A percentile compares a stretch with the other conserved stretches of the same genome.
These are phyloP conservation scores for Capsella bursapastoris DNA, from an alignment of 345 rosid species.

Conservation along the genomic window DNA sequence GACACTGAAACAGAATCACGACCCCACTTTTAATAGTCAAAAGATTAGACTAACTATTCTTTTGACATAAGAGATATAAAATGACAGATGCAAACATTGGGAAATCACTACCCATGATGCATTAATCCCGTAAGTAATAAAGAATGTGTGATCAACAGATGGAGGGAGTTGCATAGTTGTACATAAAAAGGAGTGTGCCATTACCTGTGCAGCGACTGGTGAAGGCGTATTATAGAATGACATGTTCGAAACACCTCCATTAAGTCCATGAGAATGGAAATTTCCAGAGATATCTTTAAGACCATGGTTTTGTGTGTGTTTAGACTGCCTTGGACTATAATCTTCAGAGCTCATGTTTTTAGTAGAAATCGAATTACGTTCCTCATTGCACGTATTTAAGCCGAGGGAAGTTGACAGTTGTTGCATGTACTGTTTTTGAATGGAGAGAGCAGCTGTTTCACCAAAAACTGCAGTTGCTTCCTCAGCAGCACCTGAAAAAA, in stretches of 20 bases:
- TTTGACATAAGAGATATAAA: slow-evolving; percentile 4
- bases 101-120: slow-evolving; percentile 15
- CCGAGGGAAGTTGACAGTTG: slow-evolving; percentile 54
- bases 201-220: slow-evolving; percentile 84
- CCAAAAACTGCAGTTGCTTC: slow-evolving; percentile 86
- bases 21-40: neutral
- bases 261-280: slow-evolving; percentile 70
- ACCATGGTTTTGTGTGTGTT: slow-evolving; percentile 70
- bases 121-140: slow-evolving; percentile 13
- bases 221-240: slow-evolving; percentile 90
- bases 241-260: slow-evolving; percentile 69
- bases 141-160: slow-evolving; percentile 12
- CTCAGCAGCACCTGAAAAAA: slow-evolving; percentile 81
- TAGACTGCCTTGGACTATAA: slow-evolving; percentile 68
- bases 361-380: slow-evolving; percentile 53
- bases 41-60: slow-evolving; percentile 6
- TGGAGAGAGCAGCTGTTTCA: slow-evolving; percentile 79
- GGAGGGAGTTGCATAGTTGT: neutral
- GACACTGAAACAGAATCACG: slow-evolving; percentile 22
- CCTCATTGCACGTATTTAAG: slow-evolving; percentile 58
- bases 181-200: slow-evolving; percentile 24
- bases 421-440: slow-evolving; percentile 80
- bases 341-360: slow-evolving; percentile 62
- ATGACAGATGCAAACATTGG: neutral
- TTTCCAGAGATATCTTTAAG: slow-evolving; percentile 73